phyloP scores from a whole-genome alignment of 2,329 filamentous ascomycete species.

The Aphanoascus verrucosus region DNA sequence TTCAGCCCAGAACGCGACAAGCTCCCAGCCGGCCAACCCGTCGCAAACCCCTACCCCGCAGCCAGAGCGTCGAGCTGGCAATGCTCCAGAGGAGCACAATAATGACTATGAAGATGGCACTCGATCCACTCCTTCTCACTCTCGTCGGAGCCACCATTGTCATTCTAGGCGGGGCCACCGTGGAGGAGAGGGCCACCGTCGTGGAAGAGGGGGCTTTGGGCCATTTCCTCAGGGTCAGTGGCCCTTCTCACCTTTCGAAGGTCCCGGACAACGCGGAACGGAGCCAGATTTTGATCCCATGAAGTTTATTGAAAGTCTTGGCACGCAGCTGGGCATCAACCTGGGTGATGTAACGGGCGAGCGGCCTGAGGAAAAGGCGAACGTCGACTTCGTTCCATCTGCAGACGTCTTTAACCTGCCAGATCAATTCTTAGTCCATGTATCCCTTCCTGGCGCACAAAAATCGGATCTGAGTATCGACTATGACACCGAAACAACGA shows the following conservation, averaged over 20 bases:
- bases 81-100: not conserved
- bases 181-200: not conserved
- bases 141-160: not conserved
- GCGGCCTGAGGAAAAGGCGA: conserved; percentile 14
- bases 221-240: not conserved
- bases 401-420: conserved; percentile 62
- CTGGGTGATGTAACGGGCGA: conserved; percentile 17
- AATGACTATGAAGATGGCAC: not conserved
- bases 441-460: conserved; percentile 64
- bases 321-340: conserved; percentile 17
- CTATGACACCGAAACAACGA: conserved; percentile 59
- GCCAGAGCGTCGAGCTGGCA: not conserved
- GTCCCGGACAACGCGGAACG: not conserved
- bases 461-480: conserved; percentile 68
- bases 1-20: conserved; percentile 17
- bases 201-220: not conserved
- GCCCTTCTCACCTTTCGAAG: not conserved
- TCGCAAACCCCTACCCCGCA: not conserved
- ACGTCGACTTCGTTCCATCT: conserved; percentile 30
- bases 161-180: not conserved
- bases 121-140: not conserved
- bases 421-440: conserved; percentile 55
- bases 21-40: not conserved
- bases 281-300: not conserved
- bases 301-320: conserved; percentile 23